Evolutionary conservation across 2,329 filamentous ascomycete genomes (phyloP).

Genomic region (Epichloe festucae): DNA sequence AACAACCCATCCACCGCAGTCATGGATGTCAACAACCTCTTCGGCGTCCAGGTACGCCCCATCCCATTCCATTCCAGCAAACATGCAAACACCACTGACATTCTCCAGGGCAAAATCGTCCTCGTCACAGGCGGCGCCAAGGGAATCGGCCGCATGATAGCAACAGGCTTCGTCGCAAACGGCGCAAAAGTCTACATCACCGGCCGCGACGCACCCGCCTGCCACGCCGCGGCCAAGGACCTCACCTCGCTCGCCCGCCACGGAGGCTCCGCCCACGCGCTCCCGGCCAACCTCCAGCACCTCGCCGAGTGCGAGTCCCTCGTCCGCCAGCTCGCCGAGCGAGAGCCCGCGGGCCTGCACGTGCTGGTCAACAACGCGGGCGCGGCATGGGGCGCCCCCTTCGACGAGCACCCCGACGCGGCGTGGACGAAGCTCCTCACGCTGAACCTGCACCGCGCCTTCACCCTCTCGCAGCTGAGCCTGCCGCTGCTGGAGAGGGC

Average conservation of each 20-base stretch:
- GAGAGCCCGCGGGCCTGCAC: constrained; percentile 38
- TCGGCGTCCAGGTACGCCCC: constrained; percentile 42
- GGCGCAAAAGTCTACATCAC: constrained; percentile 54
- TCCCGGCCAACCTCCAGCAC: constrained; percentile 53
- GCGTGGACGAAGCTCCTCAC: constrained; percentile 48
- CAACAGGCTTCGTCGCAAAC: constrained; percentile 50
- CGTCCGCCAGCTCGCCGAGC: constrained; percentile 34
- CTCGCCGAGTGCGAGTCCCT: constrained; percentile 41
- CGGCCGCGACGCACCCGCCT: constrained; percentile 47
- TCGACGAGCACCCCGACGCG: constrained; percentile 44
- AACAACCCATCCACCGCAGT: constrained; percentile 2
- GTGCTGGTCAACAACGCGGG: constrained; percentile 55
- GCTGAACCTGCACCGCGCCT: constrained; percentile 56
- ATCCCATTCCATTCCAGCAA: too few species aligned
- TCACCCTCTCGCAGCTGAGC: constrained; percentile 50
- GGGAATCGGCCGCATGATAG: constrained; percentile 56
- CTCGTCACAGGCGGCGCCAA: constrained; percentile 46
- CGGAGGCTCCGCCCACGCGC: constrained; percentile 38
- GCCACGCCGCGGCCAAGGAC: constrained; percentile 40
- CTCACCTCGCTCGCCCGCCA: constrained; percentile 34
- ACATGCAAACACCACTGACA: neutral
- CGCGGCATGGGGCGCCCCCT: constrained; percentile 48
- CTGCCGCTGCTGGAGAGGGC: constrained; percentile 44
- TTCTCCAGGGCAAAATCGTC: constrained; percentile 40
- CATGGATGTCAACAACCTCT: constrained; percentile 44